Conservation (phyloP, 2,329 filamentous ascomycete species). For the Ilyonectria mors-panacis region DNA sequence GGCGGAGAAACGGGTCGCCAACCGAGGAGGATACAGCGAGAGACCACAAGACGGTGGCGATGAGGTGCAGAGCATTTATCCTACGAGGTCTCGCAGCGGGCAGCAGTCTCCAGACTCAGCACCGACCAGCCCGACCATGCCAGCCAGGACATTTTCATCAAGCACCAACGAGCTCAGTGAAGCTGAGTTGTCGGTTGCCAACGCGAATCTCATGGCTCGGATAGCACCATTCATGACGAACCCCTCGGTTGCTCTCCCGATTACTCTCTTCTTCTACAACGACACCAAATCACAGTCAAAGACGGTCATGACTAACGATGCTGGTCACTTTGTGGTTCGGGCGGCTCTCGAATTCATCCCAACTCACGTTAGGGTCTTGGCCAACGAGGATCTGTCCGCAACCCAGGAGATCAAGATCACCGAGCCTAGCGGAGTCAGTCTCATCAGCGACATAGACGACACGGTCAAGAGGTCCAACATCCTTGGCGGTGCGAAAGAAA, state of each 20-base stretch:
- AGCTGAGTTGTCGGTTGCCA: conserved; percentile 83
- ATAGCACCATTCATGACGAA: conserved; percentile 92
- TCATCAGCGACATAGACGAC: conserved; percentile 98
- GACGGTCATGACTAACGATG: conserved; percentile 87
- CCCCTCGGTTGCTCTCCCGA: conserved; percentile 81
- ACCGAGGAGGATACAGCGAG: conserved; percentile 82
- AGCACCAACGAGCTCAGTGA: conserved; percentile 75
- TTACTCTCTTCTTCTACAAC: conserved; percentile 97
- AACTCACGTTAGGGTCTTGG: conserved; percentile 89
- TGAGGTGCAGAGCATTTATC: conserved; percentile 52
- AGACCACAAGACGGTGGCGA: conserved; percentile 63
- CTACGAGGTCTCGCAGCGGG: conserved; percentile 49
- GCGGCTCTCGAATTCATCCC: conserved; percentile 91
- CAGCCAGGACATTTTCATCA: conserved; percentile 55
- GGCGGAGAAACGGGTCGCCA: conserved; percentile 78
- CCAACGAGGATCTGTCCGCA: conserved; percentile 86
- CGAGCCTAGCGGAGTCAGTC: conserved; percentile 83
- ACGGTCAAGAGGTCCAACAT: conserved; percentile 98
- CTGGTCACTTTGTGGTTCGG: conserved; percentile 88
- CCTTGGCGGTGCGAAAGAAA: conserved; percentile 87
- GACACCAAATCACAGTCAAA: conserved; percentile 84
- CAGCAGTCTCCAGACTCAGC: conserved; percentile 57
- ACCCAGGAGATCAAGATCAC: conserved; percentile 85
- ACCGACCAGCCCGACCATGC: conserved; percentile 61
- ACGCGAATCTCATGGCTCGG: conserved; percentile 88